These are phyloP conservation scores for Heritiera fomes DNA, from an alignment of 345 rosid species.

Conservation along the genomic window DNA sequence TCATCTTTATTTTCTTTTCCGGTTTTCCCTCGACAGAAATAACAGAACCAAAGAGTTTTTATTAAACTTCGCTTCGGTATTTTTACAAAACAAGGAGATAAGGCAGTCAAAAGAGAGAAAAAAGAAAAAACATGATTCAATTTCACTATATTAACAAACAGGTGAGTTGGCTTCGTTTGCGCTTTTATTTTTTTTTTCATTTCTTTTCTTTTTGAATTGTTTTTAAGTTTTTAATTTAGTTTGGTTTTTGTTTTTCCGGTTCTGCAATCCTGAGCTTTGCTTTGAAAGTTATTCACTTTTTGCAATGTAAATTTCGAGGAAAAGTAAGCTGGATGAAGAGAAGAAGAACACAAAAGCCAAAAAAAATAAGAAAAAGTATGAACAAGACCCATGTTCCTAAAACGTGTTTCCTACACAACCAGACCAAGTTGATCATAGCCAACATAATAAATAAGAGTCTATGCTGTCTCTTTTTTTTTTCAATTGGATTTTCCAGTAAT, in stretches of 20 bases:
- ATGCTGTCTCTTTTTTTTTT: too few species aligned
- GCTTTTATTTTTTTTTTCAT: background rate
- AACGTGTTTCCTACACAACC: constrained; percentile 1
- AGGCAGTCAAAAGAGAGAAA: background rate
- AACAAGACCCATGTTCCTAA: background rate
- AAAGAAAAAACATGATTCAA: background rate
- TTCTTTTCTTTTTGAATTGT: background rate
- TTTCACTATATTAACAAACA: background rate
- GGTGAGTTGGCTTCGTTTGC: constrained; percentile 7
- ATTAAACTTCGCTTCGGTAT: too few species aligned
- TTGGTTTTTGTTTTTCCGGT: background rate
- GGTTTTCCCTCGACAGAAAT: too few species aligned
- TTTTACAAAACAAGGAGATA: background rate
- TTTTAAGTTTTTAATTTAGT: background rate
- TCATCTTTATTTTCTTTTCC: background rate
- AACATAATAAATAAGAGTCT: background rate
- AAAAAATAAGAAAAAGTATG: background rate
- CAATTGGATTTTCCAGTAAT: background rate
- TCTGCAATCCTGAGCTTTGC: background rate
- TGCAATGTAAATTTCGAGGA: background rate
- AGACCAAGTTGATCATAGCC: background rate
- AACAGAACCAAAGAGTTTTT: background rate
- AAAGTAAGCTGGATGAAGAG: background rate
- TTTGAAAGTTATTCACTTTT: background rate
- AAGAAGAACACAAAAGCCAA: background rate